Conservation (phyloP, 1,284 basidiomycete species). For the Trichosporon sp. region DNA sequence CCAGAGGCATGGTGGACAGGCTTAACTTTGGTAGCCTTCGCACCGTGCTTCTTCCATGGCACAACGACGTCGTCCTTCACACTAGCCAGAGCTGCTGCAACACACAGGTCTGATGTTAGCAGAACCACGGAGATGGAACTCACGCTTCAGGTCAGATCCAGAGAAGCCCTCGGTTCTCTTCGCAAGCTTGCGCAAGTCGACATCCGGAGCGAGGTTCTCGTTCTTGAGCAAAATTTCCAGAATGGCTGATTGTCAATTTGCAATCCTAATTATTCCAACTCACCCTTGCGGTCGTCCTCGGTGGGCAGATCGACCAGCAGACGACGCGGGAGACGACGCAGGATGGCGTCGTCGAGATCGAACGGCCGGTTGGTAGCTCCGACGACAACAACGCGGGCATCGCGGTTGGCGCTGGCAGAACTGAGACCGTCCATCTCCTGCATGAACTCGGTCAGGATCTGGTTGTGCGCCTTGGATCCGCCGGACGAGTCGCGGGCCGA, state of each 20-base stretch:
- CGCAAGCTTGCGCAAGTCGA: slow-evolving; percentile 68
- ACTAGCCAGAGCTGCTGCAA: slow-evolving; percentile 81
- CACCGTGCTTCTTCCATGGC: slow-evolving; percentile 64
- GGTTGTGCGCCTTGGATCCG: slow-evolving; percentile 72
- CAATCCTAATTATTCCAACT: slow-evolving; percentile 33
- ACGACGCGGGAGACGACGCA: slow-evolving; percentile 78
- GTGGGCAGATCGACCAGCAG: slow-evolving; percentile 82
- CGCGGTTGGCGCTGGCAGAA: slow-evolving; percentile 65
- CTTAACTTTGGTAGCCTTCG: slow-evolving; percentile 24
- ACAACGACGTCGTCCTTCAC: slow-evolving; percentile 78
- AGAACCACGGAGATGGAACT: slow-evolving; percentile 49
- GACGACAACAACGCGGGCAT: slow-evolving; percentile 85
- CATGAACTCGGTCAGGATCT: slow-evolving; percentile 77
- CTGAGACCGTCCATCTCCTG: slow-evolving; percentile 96
- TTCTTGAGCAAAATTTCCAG: slow-evolving; percentile 77
- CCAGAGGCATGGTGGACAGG: slow-evolving; percentile 8
- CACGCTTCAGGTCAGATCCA: slow-evolving; percentile 90
- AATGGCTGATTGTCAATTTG: slow-evolving; percentile 64
- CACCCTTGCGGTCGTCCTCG: slow-evolving; percentile 76
- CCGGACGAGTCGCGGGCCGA: slow-evolving; percentile 79
- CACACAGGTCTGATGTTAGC: slow-evolving; percentile 71
- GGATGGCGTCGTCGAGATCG: slow-evolving; percentile 61
- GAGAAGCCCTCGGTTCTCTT: slow-evolving; percentile 81
- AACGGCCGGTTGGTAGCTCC: slow-evolving; percentile 82
- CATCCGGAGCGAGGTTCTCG: slow-evolving; percentile 69